phyloP scores from a whole-genome alignment of 441 rosid species.

The Brassica balearica region DNA sequence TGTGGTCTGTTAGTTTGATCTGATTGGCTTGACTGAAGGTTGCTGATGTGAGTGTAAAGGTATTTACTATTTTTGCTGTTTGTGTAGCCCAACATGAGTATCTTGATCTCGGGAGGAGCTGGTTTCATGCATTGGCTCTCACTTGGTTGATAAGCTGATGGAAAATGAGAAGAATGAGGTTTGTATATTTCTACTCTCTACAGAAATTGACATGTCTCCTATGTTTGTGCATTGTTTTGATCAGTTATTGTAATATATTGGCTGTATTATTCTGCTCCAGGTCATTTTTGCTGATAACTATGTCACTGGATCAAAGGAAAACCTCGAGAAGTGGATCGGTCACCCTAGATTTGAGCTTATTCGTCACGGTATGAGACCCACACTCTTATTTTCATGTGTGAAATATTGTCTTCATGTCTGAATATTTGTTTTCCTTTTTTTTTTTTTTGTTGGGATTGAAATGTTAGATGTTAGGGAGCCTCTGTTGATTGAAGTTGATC shows the following conservation, averaged over 20 bases:
- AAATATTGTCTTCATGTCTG: too few relatives aligned
- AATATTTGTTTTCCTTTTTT: too few relatives aligned
- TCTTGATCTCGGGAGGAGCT: constrained; percentile 80
- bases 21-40: constrained; percentile 2
- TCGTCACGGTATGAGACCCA: constrained; percentile 76
- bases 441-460: not conserved
- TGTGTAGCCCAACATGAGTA: constrained; percentile 74
- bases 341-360: constrained; percentile 98
- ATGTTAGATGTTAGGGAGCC: constrained; percentile 73
- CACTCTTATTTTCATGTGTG: too few relatives aligned
- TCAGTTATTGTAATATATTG: too few relatives aligned
- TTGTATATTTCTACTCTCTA: not conserved
- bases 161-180: constrained; percentile 89
- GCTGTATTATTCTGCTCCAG: constrained; percentile 37
- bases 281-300: constrained; percentile 91
- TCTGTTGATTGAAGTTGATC: constrained; percentile 71
- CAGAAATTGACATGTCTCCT: not conserved
- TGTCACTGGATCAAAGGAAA: constrained; percentile 94
- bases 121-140: constrained; percentile 75
- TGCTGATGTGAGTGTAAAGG: not conserved
- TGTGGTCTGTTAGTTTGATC: not conserved
- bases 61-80: not conserved
- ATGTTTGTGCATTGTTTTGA: not conserved
- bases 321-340: constrained; percentile 93
- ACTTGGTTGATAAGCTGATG: constrained; percentile 79